Evolutionary conservation across 257 asterid genomes (phyloP), one percentile per base, ranked within the genome.

Genomic region (Linaria vulgaris): DNA sequence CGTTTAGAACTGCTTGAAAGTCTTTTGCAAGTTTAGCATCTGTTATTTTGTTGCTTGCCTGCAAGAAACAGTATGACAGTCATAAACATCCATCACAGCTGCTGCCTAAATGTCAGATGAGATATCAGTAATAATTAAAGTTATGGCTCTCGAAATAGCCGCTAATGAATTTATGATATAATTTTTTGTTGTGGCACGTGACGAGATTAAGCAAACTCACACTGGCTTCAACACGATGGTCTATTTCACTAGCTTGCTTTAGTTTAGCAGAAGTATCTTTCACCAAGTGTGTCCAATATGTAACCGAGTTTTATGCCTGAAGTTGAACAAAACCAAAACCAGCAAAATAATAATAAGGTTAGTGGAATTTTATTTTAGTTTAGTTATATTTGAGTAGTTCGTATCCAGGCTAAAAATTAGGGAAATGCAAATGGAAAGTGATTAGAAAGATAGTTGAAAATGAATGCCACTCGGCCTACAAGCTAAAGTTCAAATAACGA

Each of bases 21-120:
- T 91, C 97, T 75, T 84, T 91, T 46, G 97, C 97, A 76, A 88
- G 97, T 78, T 88, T 91, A 21, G 95, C 98, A 76, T 88, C 98
- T 9, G 96, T 74, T 23, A 91, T 74, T 79, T 88, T 91, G 88
- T 88, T 91, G 95, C 80, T 84, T 65, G 88, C 82, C 96, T 91
- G 85, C 67, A 76, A 37, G 47, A 15, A 70, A 39, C 25, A 45
- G 23, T 27, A 57, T 25, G 73, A 0, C 10, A 66, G 37, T 78
- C 44, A 63, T 54, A 50, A 66, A 30, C 3, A 27, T 27, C 34
- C 6, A 27, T 27, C 6, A 27, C 34, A 27, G 34, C 34, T 27
- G 3, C n/a, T 3, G 6, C 34, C 34, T 27, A 2, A 6, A 27
- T 3, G 34, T 27, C 6, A 6, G 6, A 6, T 3, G 6, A 27